Evolutionary conservation across 2,329 filamentous ascomycete species (phyloP), one percentile per base, ranked within the genome.

Genomic region (Ascochyta pisi): DNA sequence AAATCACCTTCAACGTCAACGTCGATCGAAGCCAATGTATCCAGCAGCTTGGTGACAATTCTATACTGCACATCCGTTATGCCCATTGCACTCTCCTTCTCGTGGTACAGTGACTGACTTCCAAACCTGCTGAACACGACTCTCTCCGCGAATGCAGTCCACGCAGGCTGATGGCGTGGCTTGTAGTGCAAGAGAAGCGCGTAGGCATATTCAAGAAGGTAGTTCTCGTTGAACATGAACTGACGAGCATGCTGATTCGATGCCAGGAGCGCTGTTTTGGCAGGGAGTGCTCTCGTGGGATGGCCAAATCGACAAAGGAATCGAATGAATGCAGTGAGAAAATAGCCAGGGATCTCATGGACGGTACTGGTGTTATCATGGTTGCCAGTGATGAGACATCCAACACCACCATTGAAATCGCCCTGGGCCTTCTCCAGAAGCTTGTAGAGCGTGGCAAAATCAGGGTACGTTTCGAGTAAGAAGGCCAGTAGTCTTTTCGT

Each of bases 401-500:
- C 46, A 38, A 74, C 52, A 3, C 63, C 67, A 22, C 64, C 64
- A 22, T 62, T 47, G 38, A 65, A 69, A 8, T 58, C 54, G 15
- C 50, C 33, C 46, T 58, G 58, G 26, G 60, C 53, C 22, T 54
- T 55, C 15, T 65, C 57, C 15, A 74, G 37, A 9, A 74, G 19
- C 24, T 59, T 48, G 29, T 70, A 42, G 8, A 45, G 60, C 12
- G 62, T 60, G 3, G 58, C 51, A 41, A 71, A 66, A 15, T 68
- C 63, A 2, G 62, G 63, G 23, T 65, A 54, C 2, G 62, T 67
- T 77, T 77, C 73, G 1, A 92, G 62, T 1, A 92, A 76, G 16
- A 85, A 81, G 3, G 76, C 75, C 7, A 91, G 78, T 24, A 82
- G 84, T 37, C 76, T 70, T 1, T 79, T 80, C 4, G 75, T 67